phyloP scores from a whole-genome alignment of 108 stramenopile species.

The Nannochloropsis gaditana region DNA sequence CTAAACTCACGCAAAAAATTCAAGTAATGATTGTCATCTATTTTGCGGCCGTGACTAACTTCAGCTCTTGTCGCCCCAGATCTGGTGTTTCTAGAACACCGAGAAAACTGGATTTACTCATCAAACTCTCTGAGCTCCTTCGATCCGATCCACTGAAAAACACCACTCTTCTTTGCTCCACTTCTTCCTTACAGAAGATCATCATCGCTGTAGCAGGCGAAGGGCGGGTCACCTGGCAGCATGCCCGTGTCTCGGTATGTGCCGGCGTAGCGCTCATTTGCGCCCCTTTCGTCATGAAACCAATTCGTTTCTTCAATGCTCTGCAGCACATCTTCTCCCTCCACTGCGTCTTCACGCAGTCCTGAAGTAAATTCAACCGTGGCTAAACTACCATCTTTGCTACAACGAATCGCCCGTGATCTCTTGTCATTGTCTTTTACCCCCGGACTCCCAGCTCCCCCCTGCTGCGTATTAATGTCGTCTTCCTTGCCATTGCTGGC shows the following conservation, averaged over 20 bases:
- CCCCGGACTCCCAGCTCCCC: neutral
- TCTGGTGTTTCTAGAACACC: no score
- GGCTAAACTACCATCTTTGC: neutral
- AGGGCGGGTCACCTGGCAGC: neutral
- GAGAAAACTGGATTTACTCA: no score
- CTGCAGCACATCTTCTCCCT: neutral
- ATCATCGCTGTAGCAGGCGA: neutral
- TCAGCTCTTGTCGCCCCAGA: no score
- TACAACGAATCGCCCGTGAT: neutral
- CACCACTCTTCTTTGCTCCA: neutral
- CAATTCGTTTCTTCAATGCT: neutral
- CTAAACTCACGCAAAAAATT: no score
- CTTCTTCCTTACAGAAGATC: neutral
- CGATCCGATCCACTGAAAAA: no score
- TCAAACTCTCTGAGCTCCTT: no score
- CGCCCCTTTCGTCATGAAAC: neutral
- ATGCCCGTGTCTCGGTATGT: neutral
- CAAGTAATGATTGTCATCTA: no score
- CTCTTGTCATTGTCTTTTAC: neutral
- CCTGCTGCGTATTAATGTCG: neutral
- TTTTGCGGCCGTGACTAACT: no score
- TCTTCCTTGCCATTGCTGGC: neutral
- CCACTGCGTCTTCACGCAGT: neutral
- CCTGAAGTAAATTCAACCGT: neutral
- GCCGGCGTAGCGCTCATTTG: neutral